A percentile compares a stretch with the other conserved stretches of the same genome.
These are phyloP conservation scores for Gastrolobium bilobum DNA, from an alignment of 306 rosid species.

Conservation along the genomic window DNA sequence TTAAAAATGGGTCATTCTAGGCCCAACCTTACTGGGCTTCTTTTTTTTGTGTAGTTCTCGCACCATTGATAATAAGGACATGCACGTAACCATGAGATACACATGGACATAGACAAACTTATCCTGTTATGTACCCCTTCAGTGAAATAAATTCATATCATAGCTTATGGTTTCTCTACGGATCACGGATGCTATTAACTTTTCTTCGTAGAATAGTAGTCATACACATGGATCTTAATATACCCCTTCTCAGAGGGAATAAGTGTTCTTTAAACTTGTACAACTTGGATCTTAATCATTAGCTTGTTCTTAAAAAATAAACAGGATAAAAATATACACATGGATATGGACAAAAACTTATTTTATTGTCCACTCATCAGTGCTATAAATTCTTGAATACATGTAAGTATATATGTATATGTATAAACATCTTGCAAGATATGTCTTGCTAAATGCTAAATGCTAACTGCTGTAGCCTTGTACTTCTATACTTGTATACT, in stretches of 20 bases:
- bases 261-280: constrained; percentile 6
- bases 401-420: neutral
- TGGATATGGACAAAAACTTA: too few species aligned
- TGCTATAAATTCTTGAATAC: too few species aligned
- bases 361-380: too few species aligned
- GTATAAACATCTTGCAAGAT: constrained; percentile 30
- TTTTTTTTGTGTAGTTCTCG: too few species aligned
- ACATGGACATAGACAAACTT: too few species aligned
- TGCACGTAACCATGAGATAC: too few species aligned
- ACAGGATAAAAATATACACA: neutral
- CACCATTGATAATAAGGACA: too few species aligned
- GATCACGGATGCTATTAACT: neutral
- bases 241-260: constrained; percentile 2
- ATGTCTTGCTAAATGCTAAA: constrained; percentile 42
- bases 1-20: too few species aligned
- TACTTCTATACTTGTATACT: constrained; percentile 40
- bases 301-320: neutral
- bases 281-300: constrained; percentile 22
- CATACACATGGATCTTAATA: neutral
- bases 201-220: neutral
- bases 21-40: too few species aligned
- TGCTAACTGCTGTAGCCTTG: constrained; percentile 42
- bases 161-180: neutral
- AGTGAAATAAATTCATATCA: neutral
- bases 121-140: too few species aligned